Conservation (phyloP, 495 filamentous ascomycete species). For the Penicillium bovifimosum region DNA sequence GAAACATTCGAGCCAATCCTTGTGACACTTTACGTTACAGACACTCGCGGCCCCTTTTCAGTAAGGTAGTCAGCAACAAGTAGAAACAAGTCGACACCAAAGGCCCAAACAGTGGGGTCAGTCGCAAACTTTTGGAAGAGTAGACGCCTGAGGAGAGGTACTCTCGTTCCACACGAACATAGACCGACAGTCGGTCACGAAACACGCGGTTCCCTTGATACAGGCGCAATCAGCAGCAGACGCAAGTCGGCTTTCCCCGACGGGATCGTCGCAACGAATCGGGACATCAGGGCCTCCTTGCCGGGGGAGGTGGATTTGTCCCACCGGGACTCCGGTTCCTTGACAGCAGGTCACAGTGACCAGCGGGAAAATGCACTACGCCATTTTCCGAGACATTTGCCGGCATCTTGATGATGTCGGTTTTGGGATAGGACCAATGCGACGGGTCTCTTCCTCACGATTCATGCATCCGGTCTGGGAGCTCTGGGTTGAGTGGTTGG, state of each 20-base stretch:
- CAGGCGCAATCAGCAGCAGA: background rate
- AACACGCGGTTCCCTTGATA: background rate
- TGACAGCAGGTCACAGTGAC: background rate
- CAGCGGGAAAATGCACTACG: background rate
- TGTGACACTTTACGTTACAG: background rate
- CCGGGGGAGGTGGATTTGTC: background rate
- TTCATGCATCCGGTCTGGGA: background rate
- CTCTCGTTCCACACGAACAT: no score
- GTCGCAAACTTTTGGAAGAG: no score
- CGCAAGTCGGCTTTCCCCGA: no score
- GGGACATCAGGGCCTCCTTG: background rate
- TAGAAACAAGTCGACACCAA: background rate
- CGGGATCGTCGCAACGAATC: background rate
- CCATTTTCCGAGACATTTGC: background rate
- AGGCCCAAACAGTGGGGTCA: background rate
- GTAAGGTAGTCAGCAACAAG: background rate
- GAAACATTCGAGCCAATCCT: background rate
- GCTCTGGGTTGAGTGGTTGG: background rate
- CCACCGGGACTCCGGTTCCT: background rate
- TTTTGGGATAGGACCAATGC: no score
- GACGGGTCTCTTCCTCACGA: no score
- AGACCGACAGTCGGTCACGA: background rate
- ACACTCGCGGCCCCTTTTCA: background rate
- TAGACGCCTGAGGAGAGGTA: no score
- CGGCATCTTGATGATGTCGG: constrained; percentile 1